Conservation (phyloP, 441 rosid species). For the Pelargonium cotyledonis region DNA sequence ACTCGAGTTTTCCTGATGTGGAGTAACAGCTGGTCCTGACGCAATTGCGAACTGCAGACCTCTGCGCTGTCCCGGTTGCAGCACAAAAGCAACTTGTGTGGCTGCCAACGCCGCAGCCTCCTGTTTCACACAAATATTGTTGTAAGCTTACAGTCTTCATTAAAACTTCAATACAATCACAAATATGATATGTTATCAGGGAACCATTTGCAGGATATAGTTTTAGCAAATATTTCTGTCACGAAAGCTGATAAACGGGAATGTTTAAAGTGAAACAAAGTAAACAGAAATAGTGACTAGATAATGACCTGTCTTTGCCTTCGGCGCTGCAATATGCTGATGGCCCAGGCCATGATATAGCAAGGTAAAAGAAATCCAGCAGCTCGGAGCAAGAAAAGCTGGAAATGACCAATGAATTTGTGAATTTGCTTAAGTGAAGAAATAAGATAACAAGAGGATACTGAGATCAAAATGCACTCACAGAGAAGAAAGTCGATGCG, state of each 20-base stretch:
- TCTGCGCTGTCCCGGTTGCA: conserved; percentile 67
- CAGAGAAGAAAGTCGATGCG: conserved; percentile 63
- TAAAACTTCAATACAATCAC: background rate
- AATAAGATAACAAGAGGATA: background rate
- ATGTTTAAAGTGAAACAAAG: background rate
- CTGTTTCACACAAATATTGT: conserved; percentile 33
- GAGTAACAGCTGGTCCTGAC: conserved; percentile 34
- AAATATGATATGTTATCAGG: background rate
- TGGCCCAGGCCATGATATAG: conserved; percentile 85
- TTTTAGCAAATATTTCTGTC: background rate
- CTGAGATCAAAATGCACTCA: conserved; percentile 33
- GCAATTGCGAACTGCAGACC: conserved; percentile 78
- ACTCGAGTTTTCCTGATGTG: conserved; percentile 34
- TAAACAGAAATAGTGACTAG: background rate
- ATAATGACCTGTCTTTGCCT: conserved; percentile 81
- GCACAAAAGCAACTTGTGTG: conserved; percentile 77
- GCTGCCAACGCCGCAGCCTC: conserved; percentile 86
- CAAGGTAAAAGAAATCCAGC: conserved; percentile 31
- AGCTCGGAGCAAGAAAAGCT: conserved; percentile 41
- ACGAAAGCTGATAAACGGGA: background rate
- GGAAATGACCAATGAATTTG: conserved; percentile 16
- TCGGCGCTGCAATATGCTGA: conserved; percentile 81
- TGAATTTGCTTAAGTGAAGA: background rate
- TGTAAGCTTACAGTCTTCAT: conserved; percentile 15
- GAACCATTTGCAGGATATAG: background rate